A percentile compares a stretch with the other conserved stretches of the same genome.
phyloP scores from a whole-genome alignment of 305 asterid species.

The Euphrasia arctica region DNA sequence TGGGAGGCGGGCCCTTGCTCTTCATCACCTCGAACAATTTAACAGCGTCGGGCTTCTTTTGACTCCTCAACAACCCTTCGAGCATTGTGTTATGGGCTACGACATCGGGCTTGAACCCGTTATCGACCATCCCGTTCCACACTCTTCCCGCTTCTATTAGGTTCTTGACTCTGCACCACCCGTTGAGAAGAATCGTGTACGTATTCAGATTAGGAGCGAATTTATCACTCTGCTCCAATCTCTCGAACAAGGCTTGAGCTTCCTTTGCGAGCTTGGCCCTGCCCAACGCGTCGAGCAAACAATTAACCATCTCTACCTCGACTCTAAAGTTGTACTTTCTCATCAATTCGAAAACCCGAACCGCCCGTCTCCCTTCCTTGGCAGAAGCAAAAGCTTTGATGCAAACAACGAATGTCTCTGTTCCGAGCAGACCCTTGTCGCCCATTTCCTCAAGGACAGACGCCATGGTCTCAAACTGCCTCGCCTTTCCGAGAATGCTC shows the following conservation, averaged over 20 bases:
- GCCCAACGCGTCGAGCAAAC: constrained; percentile 78
- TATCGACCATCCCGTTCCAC: constrained; percentile 84
- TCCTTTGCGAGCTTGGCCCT: constrained; percentile 87
- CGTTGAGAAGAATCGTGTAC: constrained; percentile 65
- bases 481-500: constrained; percentile 66
- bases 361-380: constrained; percentile 74
- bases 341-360: constrained; percentile 77
- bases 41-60: constrained; percentile 54
- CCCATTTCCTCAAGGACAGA: constrained; percentile 87
- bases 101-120: constrained; percentile 70
- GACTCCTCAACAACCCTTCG: constrained; percentile 65
- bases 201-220: constrained; percentile 65
- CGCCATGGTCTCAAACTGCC: constrained; percentile 92
- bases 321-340: constrained; percentile 61
- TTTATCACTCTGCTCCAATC: constrained; percentile 47
- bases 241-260: constrained; percentile 62
- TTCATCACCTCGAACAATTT: constrained; percentile 76
- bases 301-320: constrained; percentile 61
- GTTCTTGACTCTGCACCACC: constrained; percentile 84
- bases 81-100: constrained; percentile 82
- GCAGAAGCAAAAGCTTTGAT: constrained; percentile 82
- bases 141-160: constrained; percentile 78
- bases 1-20: constrained; percentile 66
- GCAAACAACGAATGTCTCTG: constrained; percentile 60
- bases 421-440: constrained; percentile 57